A percentile compares a stretch with the other conserved stretches of the same genome.
phyloP scores from a whole-genome alignment of 1,284 basidiomycete genomes.

The Sphagnurus paluster region DNA sequence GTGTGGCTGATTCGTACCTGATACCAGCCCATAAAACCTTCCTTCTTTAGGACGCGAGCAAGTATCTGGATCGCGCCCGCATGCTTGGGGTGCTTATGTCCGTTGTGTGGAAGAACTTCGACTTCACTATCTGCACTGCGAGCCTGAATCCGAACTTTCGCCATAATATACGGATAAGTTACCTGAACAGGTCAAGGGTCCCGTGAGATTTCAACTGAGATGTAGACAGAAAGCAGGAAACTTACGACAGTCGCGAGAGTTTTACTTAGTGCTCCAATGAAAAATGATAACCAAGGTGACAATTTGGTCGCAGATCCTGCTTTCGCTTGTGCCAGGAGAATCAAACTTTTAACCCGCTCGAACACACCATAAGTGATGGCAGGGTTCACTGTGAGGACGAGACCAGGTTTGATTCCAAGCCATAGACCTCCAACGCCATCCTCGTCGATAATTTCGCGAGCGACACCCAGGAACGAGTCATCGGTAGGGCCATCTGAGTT shows the following conservation, averaged over 20 bases:
- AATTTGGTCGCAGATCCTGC: constrained; percentile 57
- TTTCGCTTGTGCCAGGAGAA: constrained; percentile 55
- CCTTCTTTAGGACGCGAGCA: constrained; percentile 66
- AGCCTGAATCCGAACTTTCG: constrained; percentile 97
- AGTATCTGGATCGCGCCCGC: constrained; percentile 81
- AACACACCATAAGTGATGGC: constrained; percentile 98
- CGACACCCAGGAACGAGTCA: constrained; percentile 79
- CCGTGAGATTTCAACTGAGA: constrained; percentile 3
- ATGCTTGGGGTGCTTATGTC: constrained; percentile 50
- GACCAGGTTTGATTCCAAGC: constrained; percentile 90
- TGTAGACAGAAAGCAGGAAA: constrained; percentile 16
- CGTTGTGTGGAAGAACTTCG: constrained; percentile 31
- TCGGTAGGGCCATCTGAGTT: constrained; percentile 35
- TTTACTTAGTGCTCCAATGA: constrained; percentile 93
- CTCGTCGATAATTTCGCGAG: constrained; percentile 87
- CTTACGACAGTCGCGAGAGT: constrained; percentile 92
- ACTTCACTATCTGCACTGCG: constrained; percentile 58
- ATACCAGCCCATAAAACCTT: constrained; percentile 92
- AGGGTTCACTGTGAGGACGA: constrained; percentile 95
- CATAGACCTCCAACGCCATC: constrained; percentile 92
- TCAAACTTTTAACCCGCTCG: constrained; percentile 83
- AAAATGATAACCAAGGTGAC: constrained; percentile 80
- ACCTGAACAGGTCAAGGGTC: constrained; percentile 47
- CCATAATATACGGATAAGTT: constrained; percentile 93
- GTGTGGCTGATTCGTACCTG: constrained; percentile 56